These are phyloP conservation scores for Theileria parva DNA, from an alignment of 169 alveolate species.

Conservation along the genomic window DNA sequence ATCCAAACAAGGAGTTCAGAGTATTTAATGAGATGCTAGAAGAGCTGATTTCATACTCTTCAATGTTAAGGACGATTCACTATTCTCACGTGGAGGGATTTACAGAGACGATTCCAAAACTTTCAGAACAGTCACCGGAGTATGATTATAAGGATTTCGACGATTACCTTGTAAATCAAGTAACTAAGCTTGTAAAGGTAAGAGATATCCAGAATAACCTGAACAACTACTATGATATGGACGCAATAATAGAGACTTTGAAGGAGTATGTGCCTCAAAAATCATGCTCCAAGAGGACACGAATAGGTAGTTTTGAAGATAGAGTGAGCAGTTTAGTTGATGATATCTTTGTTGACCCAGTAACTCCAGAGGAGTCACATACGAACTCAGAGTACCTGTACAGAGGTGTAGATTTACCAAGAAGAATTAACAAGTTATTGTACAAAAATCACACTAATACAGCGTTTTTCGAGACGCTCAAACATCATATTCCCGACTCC, in stretches of 20 bases:
- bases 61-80: slow-evolving; percentile 21
- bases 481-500: slow-evolving; percentile 48
- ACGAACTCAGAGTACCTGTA: background rate
- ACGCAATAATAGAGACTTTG: slow-evolving; percentile 3
- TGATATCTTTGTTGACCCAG: background rate
- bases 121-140: slow-evolving; percentile 6
- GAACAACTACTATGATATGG: slow-evolving; percentile 4
- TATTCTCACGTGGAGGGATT: slow-evolving; percentile 18
- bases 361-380: background rate
- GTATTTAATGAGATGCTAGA: background rate
- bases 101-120: slow-evolving; percentile 39
- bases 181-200: slow-evolving; percentile 17
- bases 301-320: background rate
- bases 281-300: background rate
- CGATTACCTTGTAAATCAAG: slow-evolving; percentile 1
- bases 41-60: slow-evolving; percentile 1
- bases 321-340: background rate
- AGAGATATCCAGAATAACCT: slow-evolving; percentile 20
- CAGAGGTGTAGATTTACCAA: slow-evolving; percentile 30
- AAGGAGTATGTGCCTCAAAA: background rate
- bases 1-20: background rate
- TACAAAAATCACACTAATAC: slow-evolving; percentile 49
- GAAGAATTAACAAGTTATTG: slow-evolving; percentile 28
- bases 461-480: slow-evolving; percentile 59
- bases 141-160: slow-evolving; percentile 9